Evolutionary conservation across 345 rosid genomes (phyloP), one percentile per base, ranked within the genome.

Genomic region (Eucalyptus albens): DNA sequence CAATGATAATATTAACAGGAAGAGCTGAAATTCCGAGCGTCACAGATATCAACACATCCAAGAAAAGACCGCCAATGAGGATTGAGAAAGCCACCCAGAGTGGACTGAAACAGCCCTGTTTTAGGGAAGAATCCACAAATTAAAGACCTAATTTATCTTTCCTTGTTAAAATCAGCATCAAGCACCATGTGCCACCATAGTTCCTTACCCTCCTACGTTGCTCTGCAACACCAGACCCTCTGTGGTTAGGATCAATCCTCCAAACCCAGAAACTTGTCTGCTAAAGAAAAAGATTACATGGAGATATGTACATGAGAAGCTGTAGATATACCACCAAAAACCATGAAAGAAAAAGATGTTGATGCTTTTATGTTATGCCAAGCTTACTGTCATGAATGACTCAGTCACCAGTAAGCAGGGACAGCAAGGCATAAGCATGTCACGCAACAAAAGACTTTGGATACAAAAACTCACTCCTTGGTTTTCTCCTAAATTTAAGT

Each of bases 61-160:
- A 90, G 90, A 97, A 89, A 44, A 97, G 93, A 82, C 99, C 97
- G 31, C 97, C 99, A 42, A 96, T 93, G 24, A 97, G 96, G 89
- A 97, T 96, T 15, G 97, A 95, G 92, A 96, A 97, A 82, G 99
- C 99, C 88, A 97, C 96, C 99, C 99, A 96, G 9, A 97, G 97
- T 9, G 98, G 98, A 90, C 96, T 95, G 90, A 95, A 93, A 91
- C 99, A 97, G 47, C 95, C 96, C 98, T 96, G 94, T 60, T 88
- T 87, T 86, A 81, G 60, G 88, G 44, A 90, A 67, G 31, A 90
- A 80, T 86, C 29, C 60, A 82, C 10, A 19, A 69, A 89, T 60
- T 82, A 55, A 87, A 87, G 72, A 60, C 29, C 53, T 15, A 88
- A 89, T 40, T 51, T 88, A 87, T 15, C 55, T 31, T 77, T 24